Evolutionary conservation across 2,329 filamentous ascomycete species (phyloP).

Genomic region (Coniochaeta sp.): DNA sequence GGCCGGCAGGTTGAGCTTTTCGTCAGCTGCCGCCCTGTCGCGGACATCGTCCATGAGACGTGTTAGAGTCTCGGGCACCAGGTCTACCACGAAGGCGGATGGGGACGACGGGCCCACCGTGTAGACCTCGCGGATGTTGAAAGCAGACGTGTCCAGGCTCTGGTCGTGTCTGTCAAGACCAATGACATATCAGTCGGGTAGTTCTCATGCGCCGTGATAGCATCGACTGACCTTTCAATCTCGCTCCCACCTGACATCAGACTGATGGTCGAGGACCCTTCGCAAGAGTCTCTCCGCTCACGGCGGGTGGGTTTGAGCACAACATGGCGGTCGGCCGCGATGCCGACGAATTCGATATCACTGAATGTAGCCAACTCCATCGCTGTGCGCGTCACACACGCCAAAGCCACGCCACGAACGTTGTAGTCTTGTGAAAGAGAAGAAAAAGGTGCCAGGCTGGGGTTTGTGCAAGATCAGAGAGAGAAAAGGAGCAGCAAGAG

Average conservation of each 20-base stretch:
- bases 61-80: background rate
- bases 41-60: background rate
- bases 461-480: background rate
- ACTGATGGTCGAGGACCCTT: background rate
- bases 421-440: background rate
- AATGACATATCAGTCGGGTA: background rate
- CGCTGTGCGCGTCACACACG: background rate
- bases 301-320: background rate
- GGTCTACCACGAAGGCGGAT: background rate
- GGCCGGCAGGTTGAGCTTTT: background rate
- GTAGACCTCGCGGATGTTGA: background rate
- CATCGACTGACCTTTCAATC: background rate
- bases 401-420: background rate
- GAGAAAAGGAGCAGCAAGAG: background rate
- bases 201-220: background rate
- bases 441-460: background rate
- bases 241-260: background rate
- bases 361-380: background rate
- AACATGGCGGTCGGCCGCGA: background rate
- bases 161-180: background rate
- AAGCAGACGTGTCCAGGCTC: background rate
- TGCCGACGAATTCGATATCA: background rate
- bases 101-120: background rate
- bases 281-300: background rate
- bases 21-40: background rate